Evolutionary conservation across 176 grass and related monocot species (phyloP), one percentile per base, ranked within the genome.

Genomic region (Carex pumila): DNA sequence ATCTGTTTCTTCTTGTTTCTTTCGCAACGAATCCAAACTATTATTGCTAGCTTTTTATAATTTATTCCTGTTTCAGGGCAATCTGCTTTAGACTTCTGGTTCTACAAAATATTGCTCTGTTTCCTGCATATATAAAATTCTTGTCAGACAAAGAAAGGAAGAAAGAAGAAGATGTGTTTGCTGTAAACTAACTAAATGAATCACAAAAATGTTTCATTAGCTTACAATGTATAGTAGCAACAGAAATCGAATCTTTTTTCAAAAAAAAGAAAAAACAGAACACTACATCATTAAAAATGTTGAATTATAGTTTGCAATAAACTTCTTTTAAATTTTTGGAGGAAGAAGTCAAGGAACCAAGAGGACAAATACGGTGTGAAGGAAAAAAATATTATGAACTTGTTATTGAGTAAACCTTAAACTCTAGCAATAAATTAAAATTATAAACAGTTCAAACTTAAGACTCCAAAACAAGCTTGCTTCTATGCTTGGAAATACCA

Each of bases 41-140:
- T 4, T 18, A 31, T 17, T 55, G 25, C 25, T 55, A 6, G 22
- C 5, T 78, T 78, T 29, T 17, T 78, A 17, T 57, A 36, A 18
- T 70, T 41, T 70, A 14, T 54, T 32, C 25, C 50, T 53, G 17
- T 19, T 32, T 15, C 72, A 31, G 50, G 10, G 19, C 41, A 77
- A 7, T 55, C 72, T 32, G 50, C 17, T 31, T 77, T 54, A 31
- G 2, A 56, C 22, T 76, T 76, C 25, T 34, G 1, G 29, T 14
- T 11, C 25, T 78, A 57, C 13, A 57, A 6, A 57, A 36, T 17
- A 50, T 11, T 66, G 22, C 62, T 83, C 81, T 83, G 81, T 69
- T 83, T 83, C 49, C 79, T 83, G 80, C 36, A 69, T 3, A 69
- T 36, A 69, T 8, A 62, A 47, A 52, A 52, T 83, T 32, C 6